Base-by-base conservation (phyloP, 257 asterid genomes). In the Scutellaria galericulata region DNA sequence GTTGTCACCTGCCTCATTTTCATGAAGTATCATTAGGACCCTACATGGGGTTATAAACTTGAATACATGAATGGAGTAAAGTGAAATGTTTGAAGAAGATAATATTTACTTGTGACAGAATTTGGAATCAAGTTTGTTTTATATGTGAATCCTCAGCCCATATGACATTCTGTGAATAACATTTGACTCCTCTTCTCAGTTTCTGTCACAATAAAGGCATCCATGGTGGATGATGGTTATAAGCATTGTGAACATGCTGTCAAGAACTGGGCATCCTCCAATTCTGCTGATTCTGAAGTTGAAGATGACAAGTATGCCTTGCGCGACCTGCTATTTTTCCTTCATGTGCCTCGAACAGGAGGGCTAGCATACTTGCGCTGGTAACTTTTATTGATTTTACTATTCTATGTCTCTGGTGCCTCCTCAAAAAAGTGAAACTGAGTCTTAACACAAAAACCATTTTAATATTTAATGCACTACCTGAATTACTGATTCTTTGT, bases 331-430 rank as follows among this genome's bases (percentile, higher is more conserved):
- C 96, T 95, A 68, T 93, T 92, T 85, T 95, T 95, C 84, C 98
- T 95, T 75, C 99, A 95, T 64, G 70, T 95, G 40, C 99, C 99
- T 61, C 93, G 99, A 82, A 95, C 99, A 22, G 99, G 99, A 46
- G 99, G 99, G 37, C 74, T 98, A 6, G 87, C 99, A 27, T 95
- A 95, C 77, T 90, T 86, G 64, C 90, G 90, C 73, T 95, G 99
- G 99, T 92, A 85, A 81, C 41, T 37, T 42, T 61, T 24, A 12
- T 65, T 4, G 58, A 48, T 40, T 54, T 52, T 65, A 56, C 27
- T 69, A 61, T 39, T 70, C 65, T 62, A 11, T 79, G 45, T 24
- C 42, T 2, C 31, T 14, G 37, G 37, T 31, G 37, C 37, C 37
- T 31, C 37, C 5, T 31, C 37, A 31, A 2, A 31, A 31, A 31